Percentiles rank a stretch among this genome's conserved stretches.
Conservation (phyloP, 306 rosid genomes). For the Hylodesmum podocarpum region DNA sequence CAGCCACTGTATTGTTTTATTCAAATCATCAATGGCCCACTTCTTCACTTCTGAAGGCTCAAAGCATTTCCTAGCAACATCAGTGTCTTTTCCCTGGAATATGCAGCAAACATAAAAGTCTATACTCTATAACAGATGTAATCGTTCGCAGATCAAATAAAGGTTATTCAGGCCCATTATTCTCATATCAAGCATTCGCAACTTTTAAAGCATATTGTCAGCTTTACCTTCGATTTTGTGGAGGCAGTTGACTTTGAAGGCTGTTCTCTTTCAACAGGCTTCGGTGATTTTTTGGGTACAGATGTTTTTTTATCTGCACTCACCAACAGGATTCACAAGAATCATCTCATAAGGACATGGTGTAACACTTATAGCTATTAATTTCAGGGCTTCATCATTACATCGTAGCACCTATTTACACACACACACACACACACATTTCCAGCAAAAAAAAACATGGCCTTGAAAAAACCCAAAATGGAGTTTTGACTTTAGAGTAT, state of each 20-base stretch:
- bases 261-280: conserved; percentile 42
- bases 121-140: conserved; percentile 12
- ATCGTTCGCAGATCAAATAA: not conserved
- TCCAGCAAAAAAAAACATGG: not conserved
- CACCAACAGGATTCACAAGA: conserved; percentile 24
- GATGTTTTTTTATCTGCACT: conserved; percentile 49
- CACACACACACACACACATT: not conserved
- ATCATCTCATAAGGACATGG: not conserved
- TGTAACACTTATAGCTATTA: not conserved
- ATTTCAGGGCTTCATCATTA: not conserved
- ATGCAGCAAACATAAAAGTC: conserved; percentile 20
- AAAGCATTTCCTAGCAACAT: conserved; percentile 43
- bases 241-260: conserved; percentile 45
- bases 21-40: conserved; percentile 79
- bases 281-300: conserved; percentile 40
- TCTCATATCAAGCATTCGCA: not conserved
- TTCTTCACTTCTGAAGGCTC: conserved; percentile 65
- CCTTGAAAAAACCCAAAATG: not conserved
- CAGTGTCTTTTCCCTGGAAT: conserved; percentile 47
- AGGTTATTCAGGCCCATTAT: conserved; percentile 7
- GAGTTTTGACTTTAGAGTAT: not conserved
- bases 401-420: not conserved
- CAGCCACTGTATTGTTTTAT: conserved; percentile 75
- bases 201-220: not conserved
- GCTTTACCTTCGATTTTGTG: conserved; percentile 50